These are phyloP conservation scores for Paecilomyces dactylethromorphus DNA, from an alignment of 2,329 filamentous ascomycete species.

Conservation along the genomic window DNA sequence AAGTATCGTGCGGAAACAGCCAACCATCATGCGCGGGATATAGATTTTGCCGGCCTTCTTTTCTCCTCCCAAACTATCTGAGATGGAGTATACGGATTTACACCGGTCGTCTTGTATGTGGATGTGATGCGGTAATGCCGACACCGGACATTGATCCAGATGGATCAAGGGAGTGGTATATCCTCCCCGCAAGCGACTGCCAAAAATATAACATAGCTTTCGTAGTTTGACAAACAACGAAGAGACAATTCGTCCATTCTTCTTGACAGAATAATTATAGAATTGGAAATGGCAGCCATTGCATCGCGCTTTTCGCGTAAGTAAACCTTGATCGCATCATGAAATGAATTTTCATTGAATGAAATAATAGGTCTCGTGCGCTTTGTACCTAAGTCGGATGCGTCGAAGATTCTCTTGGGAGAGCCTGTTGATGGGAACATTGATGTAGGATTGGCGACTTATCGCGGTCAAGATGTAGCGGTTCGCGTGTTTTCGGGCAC, in stretches of 20 bases:
- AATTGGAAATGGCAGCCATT: slow-evolving; percentile 8
- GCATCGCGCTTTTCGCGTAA: slow-evolving; percentile 27
- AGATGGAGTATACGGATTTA: neutral
- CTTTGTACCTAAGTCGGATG: slow-evolving; percentile 49
- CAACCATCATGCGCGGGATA: neutral
- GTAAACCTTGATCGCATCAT: neutral
- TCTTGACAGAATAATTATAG: neutral
- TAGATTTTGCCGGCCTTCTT: neutral
- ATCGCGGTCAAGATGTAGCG: slow-evolving; percentile 50
- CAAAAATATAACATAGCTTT: neutral
- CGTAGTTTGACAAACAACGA: neutral
- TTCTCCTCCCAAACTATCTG: neutral
- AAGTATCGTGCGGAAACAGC: neutral
- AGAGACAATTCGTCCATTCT: neutral
- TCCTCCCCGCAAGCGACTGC: neutral
- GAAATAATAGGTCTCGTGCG: slow-evolving; percentile 50
- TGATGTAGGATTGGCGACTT: slow-evolving; percentile 53
- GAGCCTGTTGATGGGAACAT: slow-evolving; percentile 47
- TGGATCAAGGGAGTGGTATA: too few species aligned
- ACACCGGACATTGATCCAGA: neutral
- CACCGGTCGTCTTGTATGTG: neutral
- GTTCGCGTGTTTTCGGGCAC: slow-evolving; percentile 53
- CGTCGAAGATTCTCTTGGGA: slow-evolving; percentile 47
- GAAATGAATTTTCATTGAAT: slow-evolving; percentile 1
- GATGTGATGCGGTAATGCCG: neutral